Conservation (phyloP, 257 asterid genomes). For the Capsicum baccatum region DNA sequence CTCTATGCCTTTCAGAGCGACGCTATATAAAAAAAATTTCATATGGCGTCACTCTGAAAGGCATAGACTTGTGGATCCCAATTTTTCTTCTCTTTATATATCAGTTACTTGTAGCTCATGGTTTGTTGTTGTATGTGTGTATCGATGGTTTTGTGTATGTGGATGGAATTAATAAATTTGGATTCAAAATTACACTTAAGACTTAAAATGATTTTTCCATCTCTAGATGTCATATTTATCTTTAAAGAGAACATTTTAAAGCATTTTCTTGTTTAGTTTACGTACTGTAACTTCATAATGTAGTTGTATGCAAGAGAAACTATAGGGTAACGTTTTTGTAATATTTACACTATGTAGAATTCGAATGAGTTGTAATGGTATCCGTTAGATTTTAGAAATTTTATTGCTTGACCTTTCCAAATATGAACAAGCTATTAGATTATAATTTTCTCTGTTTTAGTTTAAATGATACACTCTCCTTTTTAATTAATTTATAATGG, state of each 20-base stretch:
- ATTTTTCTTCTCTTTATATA: conserved; percentile 23
- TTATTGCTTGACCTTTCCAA: too few species aligned
- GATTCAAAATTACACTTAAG: neutral
- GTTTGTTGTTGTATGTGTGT: neutral
- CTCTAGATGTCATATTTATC: neutral
- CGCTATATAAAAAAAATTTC: too few species aligned
- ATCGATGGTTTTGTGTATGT: neutral
- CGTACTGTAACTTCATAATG: neutral
- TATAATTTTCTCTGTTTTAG: too few species aligned
- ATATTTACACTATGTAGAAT: neutral
- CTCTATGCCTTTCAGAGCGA: too few species aligned
- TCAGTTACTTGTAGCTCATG: neutral
- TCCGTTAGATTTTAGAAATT: too few species aligned
- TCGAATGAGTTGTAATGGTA: too few species aligned
- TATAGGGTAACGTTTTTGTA: neutral
- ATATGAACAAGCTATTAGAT: too few species aligned
- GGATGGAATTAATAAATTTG: neutral
- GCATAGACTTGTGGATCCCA: conserved; percentile 52
- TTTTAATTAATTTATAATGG: too few species aligned
- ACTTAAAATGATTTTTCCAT: neutral
- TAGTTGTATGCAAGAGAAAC: neutral
- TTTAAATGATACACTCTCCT: too few species aligned
- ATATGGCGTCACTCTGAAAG: conserved; percentile 46
- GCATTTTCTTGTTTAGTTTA: neutral
- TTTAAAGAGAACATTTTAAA: neutral